Conservation (phyloP, 129 eudicot species). For the Chrysanthemum makinoi region DNA sequence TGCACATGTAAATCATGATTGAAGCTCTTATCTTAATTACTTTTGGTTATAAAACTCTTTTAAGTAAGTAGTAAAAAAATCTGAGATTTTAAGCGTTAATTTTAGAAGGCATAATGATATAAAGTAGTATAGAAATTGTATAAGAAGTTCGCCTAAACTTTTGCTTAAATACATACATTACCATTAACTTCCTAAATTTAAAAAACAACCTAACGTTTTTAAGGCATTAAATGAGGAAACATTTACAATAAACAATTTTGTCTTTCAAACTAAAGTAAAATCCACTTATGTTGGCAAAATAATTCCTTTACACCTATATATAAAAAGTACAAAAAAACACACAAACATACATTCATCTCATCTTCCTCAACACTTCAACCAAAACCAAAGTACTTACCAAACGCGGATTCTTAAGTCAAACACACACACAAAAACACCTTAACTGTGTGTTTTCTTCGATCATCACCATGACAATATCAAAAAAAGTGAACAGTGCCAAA, state of each 20-base stretch:
- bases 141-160: too few species aligned
- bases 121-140: too few species aligned
- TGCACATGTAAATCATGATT: too few species aligned
- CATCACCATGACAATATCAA: constrained; percentile 54
- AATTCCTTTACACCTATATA: background rate
- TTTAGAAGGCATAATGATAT: too few species aligned
- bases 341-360: constrained; percentile 29
- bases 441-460: background rate
- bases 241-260: background rate
- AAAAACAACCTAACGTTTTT: background rate
- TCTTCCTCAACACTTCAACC: constrained; percentile 18
- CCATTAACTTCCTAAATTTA: too few species aligned
- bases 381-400: constrained; percentile 33
- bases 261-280: background rate
- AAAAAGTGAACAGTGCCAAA: constrained; percentile 36
- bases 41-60: too few species aligned
- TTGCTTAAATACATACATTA: too few species aligned
- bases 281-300: background rate
- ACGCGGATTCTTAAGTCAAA: constrained; percentile 43
- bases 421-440: constrained; percentile 6
- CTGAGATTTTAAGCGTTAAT: too few species aligned
- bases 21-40: too few species aligned
- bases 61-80: too few species aligned
- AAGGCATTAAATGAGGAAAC: background rate
- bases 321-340: background rate